phyloP scores from a whole-genome alignment of 2,329 filamentous ascomycete species.

The Diatrype stigma region DNA sequence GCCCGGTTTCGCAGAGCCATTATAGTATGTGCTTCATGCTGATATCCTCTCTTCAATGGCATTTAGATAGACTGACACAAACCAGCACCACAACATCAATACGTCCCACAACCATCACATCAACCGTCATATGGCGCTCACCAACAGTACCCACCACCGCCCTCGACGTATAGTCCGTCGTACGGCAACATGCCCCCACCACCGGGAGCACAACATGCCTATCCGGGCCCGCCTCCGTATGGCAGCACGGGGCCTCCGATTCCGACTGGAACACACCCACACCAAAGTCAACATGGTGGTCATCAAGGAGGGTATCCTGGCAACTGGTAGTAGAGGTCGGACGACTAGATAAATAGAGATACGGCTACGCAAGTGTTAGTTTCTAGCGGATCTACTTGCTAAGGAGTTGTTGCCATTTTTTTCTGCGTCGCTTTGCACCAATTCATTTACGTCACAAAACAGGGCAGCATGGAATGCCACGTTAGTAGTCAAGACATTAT shows the following conservation, averaged over 20 bases:
- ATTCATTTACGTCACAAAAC: constrained; percentile 5
- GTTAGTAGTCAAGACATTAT: not conserved
- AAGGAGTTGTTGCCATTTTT: constrained; percentile 8
- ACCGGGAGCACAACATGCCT: constrained; percentile 19
- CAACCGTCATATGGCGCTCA: constrained; percentile 25
- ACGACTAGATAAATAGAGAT: not conserved
- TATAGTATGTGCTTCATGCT: constrained; percentile 22
- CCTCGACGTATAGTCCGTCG: constrained; percentile 21
- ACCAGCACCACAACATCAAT: constrained; percentile 26
- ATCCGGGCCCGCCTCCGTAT: constrained; percentile 25
- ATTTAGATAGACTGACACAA: constrained; percentile 6
- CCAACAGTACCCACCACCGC: constrained; percentile 27
- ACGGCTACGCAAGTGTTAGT: not conserved
- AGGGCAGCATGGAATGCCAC: not conserved
- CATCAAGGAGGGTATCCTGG: constrained; percentile 31
- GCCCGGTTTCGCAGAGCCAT: constrained; percentile 23
- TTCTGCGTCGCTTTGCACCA: constrained; percentile 11
- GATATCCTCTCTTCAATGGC: not conserved
- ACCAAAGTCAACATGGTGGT: constrained; percentile 23
- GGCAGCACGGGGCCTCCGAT: constrained; percentile 21
- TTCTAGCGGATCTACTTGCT: constrained; percentile 14
- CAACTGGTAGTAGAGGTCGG: constrained; percentile 19
- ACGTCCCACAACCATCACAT: constrained; percentile 20
- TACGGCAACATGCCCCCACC: constrained; percentile 24
- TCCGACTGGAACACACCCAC: constrained; percentile 21